Conservation (phyloP, 192 early-diverging fungal species). For the Paraglomus occultum region DNA sequence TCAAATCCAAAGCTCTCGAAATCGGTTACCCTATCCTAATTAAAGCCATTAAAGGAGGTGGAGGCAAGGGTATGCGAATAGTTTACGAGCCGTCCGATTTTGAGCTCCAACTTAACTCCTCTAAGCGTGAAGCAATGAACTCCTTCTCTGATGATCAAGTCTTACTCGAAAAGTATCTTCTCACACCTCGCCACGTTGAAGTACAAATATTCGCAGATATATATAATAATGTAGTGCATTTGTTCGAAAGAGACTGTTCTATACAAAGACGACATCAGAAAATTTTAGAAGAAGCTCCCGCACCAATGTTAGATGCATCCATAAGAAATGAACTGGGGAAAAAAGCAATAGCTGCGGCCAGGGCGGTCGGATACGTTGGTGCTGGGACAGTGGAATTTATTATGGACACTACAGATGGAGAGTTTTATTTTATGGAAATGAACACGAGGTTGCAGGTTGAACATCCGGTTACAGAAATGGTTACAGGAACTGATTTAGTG, state of each 20-base stretch:
- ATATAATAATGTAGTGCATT: conserved; percentile 82
- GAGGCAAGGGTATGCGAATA: conserved; percentile 98
- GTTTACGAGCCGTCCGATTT: conserved; percentile 77
- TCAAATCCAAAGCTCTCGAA: conserved; percentile 69
- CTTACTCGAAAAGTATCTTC: conserved; percentile 90
- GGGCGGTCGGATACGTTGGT: conserved; percentile 90
- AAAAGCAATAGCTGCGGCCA: conserved; percentile 91
- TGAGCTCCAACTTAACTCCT: conserved; percentile 79
- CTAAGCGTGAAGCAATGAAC: conserved; percentile 82
- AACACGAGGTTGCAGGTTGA: conserved; percentile 95
- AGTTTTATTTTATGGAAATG: conserved; percentile 99
- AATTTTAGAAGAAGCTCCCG: conserved; percentile 94
- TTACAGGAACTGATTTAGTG: conserved; percentile 90
- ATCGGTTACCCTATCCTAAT: conserved; percentile 97
- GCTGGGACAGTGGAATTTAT: conserved; percentile 99
- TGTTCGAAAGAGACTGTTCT: conserved; percentile 96
- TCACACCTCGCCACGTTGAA: conserved; percentile 87
- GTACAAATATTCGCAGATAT: conserved; percentile 95
- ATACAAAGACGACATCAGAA: conserved; percentile 97
- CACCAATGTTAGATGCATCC: conserved; percentile 74
- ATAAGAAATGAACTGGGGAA: conserved; percentile 70
- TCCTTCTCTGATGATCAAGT: conserved; percentile 90
- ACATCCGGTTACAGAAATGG: conserved; percentile 97
- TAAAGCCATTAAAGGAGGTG: conserved; percentile 96
- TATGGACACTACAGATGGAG: conserved; percentile 79